phyloP scores from a whole-genome alignment of 345 rosid genomes.

The Leavenworthia alabamica region DNA sequence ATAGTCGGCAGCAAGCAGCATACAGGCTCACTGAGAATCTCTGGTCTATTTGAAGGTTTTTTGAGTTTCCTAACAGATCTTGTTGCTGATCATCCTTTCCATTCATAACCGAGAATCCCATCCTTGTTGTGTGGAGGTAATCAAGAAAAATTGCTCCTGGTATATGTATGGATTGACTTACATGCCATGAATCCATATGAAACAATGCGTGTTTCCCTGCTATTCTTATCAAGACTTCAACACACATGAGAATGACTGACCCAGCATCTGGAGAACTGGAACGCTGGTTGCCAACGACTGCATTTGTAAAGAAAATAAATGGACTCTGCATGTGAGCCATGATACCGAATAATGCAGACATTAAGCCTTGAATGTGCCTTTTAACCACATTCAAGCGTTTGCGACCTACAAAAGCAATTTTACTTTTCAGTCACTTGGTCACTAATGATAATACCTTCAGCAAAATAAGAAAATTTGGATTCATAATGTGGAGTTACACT shows the following conservation, averaged over 20 bases:
- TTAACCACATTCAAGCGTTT: conserved; percentile 54
- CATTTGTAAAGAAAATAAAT: conserved; percentile 38
- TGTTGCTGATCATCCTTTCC: conserved; percentile 29
- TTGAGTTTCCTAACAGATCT: conserved; percentile 20
- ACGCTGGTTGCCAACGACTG: conserved; percentile 15
- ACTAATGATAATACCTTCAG: background rate
- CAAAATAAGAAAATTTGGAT: background rate
- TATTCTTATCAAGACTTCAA: conserved; percentile 73
- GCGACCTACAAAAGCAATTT: conserved; percentile 50
- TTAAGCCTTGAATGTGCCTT: conserved; percentile 52
- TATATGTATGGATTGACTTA: conserved; percentile 58
- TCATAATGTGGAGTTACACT: background rate
- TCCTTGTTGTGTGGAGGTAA: conserved; percentile 34
- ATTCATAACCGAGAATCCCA: conserved; percentile 27
- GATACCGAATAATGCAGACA: conserved; percentile 65
- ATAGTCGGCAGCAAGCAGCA: conserved; percentile 64
- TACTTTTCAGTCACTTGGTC: conserved; percentile 17
- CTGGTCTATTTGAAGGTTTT: conserved; percentile 35
- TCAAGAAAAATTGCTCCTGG: conserved; percentile 64
- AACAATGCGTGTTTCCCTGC: conserved; percentile 63
- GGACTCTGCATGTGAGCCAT: conserved; percentile 80
- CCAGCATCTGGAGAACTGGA: conserved; percentile 64
- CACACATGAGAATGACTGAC: conserved; percentile 79
- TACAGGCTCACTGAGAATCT: conserved; percentile 50
- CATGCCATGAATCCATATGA: conserved; percentile 67